phyloP scores from a whole-genome alignment of 2,329 filamentous ascomycete genomes.

The Pseudocercospora musae region DNA sequence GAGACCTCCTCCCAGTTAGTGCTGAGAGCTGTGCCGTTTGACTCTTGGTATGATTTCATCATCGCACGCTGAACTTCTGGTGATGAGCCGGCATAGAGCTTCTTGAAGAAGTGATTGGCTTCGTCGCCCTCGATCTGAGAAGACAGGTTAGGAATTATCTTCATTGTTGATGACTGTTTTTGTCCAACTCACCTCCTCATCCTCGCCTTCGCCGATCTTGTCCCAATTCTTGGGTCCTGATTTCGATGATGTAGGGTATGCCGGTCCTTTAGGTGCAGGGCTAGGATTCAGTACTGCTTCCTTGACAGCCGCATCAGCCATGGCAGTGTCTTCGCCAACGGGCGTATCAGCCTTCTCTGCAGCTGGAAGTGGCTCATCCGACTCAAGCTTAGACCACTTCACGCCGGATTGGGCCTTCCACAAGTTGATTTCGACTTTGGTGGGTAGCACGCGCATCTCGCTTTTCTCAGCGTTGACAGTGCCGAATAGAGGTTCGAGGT shows the following conservation, averaged over 20 bases:
- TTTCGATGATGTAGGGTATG: conserved; percentile 84
- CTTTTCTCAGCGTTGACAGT: conserved; percentile 61
- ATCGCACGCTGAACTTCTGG: conserved; percentile 85
- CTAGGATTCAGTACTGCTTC: conserved; percentile 19
- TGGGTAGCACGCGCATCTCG: conserved; percentile 64
- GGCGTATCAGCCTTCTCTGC: conserved; percentile 16
- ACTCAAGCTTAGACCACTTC: conserved; percentile 66
- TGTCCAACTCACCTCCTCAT: conserved; percentile 40
- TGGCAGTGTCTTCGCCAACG: neutral
- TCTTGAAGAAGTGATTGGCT: conserved; percentile 84
- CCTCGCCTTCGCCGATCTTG: conserved; percentile 58
- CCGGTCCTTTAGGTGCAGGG: conserved; percentile 43
- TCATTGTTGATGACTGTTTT: too few species aligned
- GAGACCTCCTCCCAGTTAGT: conserved; percentile 88
- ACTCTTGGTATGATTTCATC: conserved; percentile 96
- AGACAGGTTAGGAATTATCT: neutral
- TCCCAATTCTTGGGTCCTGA: conserved; percentile 91
- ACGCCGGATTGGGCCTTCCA: conserved; percentile 62
- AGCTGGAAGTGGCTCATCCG: conserved; percentile 31
- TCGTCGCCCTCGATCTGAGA: conserved; percentile 53
- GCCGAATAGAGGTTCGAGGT: conserved; percentile 64
- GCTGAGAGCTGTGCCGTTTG: conserved; percentile 86
- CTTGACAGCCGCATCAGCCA: conserved; percentile 15
- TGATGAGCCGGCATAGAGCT: conserved; percentile 72
- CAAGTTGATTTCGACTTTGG: conserved; percentile 75